These are phyloP conservation scores for Dactylellina haptotyla DNA, from an alignment of 2,329 filamentous ascomycete genomes.

Conservation along the genomic window DNA sequence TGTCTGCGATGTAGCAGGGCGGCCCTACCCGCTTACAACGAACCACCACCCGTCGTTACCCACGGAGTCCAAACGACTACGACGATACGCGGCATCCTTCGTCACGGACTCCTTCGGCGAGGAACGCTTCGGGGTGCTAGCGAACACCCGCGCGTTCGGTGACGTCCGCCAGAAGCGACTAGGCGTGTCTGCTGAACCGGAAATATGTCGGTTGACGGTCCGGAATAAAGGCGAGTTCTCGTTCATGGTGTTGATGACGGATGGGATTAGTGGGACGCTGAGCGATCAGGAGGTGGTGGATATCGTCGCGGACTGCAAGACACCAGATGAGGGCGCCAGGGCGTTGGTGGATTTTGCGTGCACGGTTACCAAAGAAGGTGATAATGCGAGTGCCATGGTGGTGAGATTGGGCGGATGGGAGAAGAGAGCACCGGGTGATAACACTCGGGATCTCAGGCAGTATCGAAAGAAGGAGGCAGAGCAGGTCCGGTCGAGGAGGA, in stretches of 20 bases:
- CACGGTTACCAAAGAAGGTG: constrained; percentile 75
- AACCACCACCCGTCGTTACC: constrained; percentile 94
- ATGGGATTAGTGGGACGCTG: constrained; percentile 86
- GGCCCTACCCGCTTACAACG: constrained; percentile 81
- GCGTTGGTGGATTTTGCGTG: constrained; percentile 87
- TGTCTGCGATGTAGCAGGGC: constrained; percentile 87
- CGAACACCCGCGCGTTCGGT: constrained; percentile 93
- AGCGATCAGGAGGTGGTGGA: constrained; percentile 96
- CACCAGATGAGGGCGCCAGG: constrained; percentile 83
- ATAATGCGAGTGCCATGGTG: constrained; percentile 76
- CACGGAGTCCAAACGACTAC: constrained; percentile 80
- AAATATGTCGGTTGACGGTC: constrained; percentile 81
- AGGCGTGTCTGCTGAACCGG: constrained; percentile 92
- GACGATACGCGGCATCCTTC: constrained; percentile 85
- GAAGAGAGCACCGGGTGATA: constrained; percentile 80
- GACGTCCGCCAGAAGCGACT: constrained; percentile 92
- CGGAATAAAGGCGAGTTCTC: constrained; percentile 79
- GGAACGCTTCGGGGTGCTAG: constrained; percentile 90
- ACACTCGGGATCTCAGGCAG: constrained; percentile 91
- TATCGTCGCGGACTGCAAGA: constrained; percentile 90
- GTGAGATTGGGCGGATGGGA: constrained; percentile 76
- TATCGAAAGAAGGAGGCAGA: constrained; percentile 84
- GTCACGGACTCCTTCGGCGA: constrained; percentile 97
- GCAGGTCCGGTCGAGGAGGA: constrained; percentile 74
- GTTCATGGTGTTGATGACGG: constrained; percentile 87